Conservation (phyloP, 2,329 filamentous ascomycete species). For the Colletotrichum spaethianum region DNA sequence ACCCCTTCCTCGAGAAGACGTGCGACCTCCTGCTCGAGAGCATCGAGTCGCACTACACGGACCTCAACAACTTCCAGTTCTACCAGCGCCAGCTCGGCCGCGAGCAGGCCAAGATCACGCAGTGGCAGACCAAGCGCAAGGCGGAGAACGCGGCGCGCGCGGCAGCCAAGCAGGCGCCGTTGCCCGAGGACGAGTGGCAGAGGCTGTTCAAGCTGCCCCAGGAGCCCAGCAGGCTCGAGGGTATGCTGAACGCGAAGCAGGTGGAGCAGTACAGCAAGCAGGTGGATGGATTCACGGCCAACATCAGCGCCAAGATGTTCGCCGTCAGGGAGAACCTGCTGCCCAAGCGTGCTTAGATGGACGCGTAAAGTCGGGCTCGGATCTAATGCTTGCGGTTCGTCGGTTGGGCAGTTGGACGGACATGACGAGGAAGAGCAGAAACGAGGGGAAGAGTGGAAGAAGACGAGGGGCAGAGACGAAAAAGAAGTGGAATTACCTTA, state of each 20-base stretch:
- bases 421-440: not conserved
- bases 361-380: slow-evolving; percentile 1
- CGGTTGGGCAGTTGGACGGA: not conserved
- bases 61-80: slow-evolving; percentile 98
- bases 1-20: slow-evolving; percentile 98
- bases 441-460: not conserved
- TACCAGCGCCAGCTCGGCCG: slow-evolving; percentile 94
- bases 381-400: slow-evolving; percentile 9
- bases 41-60: slow-evolving; percentile 98
- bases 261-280: slow-evolving; percentile 98
- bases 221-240: slow-evolving; percentile 93
- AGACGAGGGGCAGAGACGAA: slow-evolving; percentile 24
- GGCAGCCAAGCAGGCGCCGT: slow-evolving; percentile 87
- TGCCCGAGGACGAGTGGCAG: slow-evolving; percentile 99
- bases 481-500: slow-evolving; percentile 35
- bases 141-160: slow-evolving; percentile 90
- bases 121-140: slow-evolving; percentile 98
- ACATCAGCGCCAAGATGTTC: slow-evolving; percentile 97
- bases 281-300: slow-evolving; percentile 95
- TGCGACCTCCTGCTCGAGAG: slow-evolving; percentile 96
- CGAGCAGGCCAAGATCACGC: slow-evolving; percentile 95
- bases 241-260: slow-evolving; percentile 94
- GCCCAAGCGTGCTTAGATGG: slow-evolving; percentile 61
- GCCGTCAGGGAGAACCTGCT: slow-evolving; percentile 83
- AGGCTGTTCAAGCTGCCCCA: slow-evolving; percentile 97